Evolutionary conservation across 129 eudicot genomes (phyloP).

Genomic region (Apium graveolens): DNA sequence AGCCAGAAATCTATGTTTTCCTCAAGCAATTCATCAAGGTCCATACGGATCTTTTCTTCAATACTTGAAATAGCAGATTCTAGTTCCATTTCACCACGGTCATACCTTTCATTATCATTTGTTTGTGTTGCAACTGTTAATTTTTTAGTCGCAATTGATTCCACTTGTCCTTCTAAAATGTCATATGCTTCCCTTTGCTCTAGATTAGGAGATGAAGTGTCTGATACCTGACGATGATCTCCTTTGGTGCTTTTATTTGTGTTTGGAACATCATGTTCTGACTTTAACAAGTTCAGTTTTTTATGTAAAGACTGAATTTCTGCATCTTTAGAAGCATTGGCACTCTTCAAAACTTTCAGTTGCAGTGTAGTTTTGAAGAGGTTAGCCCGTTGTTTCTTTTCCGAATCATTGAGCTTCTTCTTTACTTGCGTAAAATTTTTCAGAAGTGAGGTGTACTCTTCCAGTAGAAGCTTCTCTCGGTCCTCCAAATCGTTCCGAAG

Average conservation of each 20-base stretch:
- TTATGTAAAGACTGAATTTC: constrained; percentile 40
- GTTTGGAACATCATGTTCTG: constrained; percentile 1
- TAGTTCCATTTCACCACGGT: neutral
- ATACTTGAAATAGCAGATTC: constrained; percentile 23
- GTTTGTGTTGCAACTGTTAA: neutral
- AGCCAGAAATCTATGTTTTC: constrained; percentile 65
- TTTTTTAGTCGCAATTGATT: neutral
- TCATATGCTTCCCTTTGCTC: constrained; percentile 4
- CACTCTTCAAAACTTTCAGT: constrained; percentile 39
- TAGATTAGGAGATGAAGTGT: constrained; percentile 10
- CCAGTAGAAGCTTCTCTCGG: constrained; percentile 48
- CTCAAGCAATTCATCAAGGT: constrained; percentile 56
- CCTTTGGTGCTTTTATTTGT: neutral
- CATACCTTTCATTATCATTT: neutral
- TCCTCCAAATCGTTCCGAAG: constrained; percentile 49
- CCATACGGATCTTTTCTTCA: constrained; percentile 46
- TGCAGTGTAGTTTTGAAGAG: constrained; percentile 49
- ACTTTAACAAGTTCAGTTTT: constrained; percentile 26
- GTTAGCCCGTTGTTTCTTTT: constrained; percentile 52
- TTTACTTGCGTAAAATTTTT: constrained; percentile 50
- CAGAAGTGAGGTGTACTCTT: constrained; percentile 56
- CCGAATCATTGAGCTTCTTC: constrained; percentile 54
- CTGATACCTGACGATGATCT: neutral
- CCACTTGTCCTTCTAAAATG: constrained; percentile 1
- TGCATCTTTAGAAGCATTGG: constrained; percentile 45